A percentile compares a stretch with the other conserved stretches of the same genome.
Evolutionary conservation across 371 early-diverging fungal species (phyloP).

Genomic region (Mucor velutinosus): DNA sequence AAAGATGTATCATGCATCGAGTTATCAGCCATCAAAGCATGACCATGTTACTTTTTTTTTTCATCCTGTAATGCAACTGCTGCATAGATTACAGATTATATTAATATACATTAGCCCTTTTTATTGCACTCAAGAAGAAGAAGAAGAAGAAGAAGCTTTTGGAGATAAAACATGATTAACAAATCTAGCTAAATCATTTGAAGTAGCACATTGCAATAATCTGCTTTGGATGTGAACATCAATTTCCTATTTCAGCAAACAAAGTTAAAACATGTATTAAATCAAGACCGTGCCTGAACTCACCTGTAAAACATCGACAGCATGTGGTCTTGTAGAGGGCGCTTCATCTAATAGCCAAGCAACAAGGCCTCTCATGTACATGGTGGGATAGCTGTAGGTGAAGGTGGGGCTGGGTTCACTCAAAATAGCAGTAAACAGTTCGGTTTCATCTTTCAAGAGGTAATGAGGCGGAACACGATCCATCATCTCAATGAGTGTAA

Average conservation of each 20-base stretch:
- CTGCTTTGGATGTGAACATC: constrained; percentile 26
- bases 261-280: background rate
- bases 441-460: constrained; percentile 49
- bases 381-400: constrained; percentile 52
- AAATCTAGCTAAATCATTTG: constrained; percentile 27
- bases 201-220: constrained; percentile 20
- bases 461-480: constrained; percentile 58
- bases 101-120: background rate
- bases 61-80: background rate
- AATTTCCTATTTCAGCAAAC: constrained; percentile 21
- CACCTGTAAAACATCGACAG: constrained; percentile 45
- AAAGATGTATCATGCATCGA: background rate
- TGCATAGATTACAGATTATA: background rate
- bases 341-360: constrained; percentile 55
- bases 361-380: constrained; percentile 57
- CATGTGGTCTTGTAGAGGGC: constrained; percentile 42
- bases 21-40: background rate
- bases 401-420: constrained; percentile 52
- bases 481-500: constrained; percentile 87
- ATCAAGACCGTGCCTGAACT: background rate
- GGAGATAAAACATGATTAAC: constrained; percentile 22
- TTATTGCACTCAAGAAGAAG: background rate
- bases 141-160: background rate
- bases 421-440: constrained; percentile 45
- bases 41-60: constrained; percentile 6